phyloP scores from a whole-genome alignment of 345 rosid species.

The Eucalyptus sp. region DNA sequence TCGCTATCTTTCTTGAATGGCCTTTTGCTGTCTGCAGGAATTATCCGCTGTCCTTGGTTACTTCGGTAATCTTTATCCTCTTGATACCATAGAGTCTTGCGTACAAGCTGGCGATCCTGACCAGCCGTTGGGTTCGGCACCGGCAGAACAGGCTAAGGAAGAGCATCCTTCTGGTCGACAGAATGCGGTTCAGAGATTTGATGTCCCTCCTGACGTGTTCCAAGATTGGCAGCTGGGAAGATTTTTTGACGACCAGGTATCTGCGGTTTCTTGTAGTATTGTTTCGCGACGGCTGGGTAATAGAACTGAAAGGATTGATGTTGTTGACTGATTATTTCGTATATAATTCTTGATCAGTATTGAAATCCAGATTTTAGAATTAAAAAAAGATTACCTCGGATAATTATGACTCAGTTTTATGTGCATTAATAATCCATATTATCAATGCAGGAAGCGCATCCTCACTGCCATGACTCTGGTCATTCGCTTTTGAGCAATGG shows the following conservation, averaged over 20 bases:
- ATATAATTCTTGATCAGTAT: neutral
- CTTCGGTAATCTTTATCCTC: neutral
- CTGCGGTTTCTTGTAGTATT: neutral
- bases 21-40: neutral
- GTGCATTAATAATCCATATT: neutral
- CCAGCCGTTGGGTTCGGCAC: neutral
- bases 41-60: neutral
- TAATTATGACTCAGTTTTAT: neutral
- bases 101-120: neutral
- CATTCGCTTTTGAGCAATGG: neutral
- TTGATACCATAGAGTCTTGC: neutral
- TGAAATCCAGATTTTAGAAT: neutral
- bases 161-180: neutral
- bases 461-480: neutral
- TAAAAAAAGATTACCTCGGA: neutral
- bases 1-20: neutral
- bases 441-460: neutral
- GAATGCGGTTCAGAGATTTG: neutral
- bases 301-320: neutral
- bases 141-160: neutral
- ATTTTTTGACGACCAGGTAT: neutral
- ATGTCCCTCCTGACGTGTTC: neutral
- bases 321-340: neutral
- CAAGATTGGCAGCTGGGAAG: neutral
- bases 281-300: neutral